Evolutionary conservation across 179 eudicot genomes (phyloP), one percentile per base, ranked within the genome.

Genomic region (Nepenthes alata): DNA sequence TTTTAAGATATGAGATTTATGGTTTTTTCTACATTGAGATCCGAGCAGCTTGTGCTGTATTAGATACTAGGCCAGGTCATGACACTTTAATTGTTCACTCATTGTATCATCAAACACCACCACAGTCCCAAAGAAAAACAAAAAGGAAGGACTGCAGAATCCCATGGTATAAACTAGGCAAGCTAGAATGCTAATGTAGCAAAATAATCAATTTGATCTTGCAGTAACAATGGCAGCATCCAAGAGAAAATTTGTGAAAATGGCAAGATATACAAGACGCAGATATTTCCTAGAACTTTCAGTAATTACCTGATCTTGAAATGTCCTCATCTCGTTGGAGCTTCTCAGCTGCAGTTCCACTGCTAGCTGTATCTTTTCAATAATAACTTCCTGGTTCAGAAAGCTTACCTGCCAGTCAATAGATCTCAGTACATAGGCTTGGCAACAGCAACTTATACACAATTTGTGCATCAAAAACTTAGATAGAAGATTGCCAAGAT

Each of bases 351-450:
- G 91, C 67, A 70, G 60, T 76, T 90, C 97, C 62, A 90, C 83
- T 58, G 74, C 76, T 51, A 89, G 75, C 72, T 94, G 99, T 77
- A 94, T 90, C 85, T 80, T 94, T 74, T 90, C 91, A 75, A 94
- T 82, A 63, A 94, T 79, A 70, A 74, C 68, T 77, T 94, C 99
- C 78, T 94, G 99, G 74, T 90, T 87, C 87, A 94, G 71, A 76
- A 94, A 95, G 83, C 97, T 90, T 47, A 94, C 94, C 98, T 93
- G 79, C 77, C 53, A 51, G 53, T 34, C 51, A 65, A 65, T 15
- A 66, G 14, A 34, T 4, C 44, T 9, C 3, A 62, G 37, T 14
- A 49, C 37, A 13, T 5, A 15, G 37, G 57, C 35, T 25, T 25
- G 25, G 25, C 25, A 25, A 35, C 58, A 63, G 6, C n/a, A 48